Evolutionary conservation across 176 grass and related monocot genomes (phyloP).

Genomic region (Saccharum spontaneum): DNA sequence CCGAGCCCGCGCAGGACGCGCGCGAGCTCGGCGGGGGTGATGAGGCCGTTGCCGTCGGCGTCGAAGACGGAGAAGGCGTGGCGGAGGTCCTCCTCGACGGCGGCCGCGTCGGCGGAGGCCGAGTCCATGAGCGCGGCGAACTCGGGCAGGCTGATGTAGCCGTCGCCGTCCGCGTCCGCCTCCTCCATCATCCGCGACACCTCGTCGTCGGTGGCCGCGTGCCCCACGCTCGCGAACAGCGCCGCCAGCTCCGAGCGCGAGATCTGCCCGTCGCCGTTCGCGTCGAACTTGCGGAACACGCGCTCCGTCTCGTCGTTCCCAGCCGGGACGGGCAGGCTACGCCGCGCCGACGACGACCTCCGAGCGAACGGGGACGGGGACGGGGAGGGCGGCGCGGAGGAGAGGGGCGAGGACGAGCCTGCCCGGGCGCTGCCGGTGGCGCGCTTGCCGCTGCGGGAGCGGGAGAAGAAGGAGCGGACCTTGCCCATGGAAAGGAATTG

Average conservation of each 20-base stretch:
- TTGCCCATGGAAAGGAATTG: slow-evolving; percentile 58
- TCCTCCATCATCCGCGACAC: slow-evolving; percentile 77
- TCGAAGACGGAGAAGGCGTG: slow-evolving; percentile 82
- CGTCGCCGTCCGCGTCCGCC: slow-evolving; percentile 86
- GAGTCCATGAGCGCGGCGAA: slow-evolving; percentile 60
- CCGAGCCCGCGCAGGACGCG: slow-evolving; percentile 64
- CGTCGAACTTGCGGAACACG: slow-evolving; percentile 91
- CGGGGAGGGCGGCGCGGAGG: background rate
- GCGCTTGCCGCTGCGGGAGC: slow-evolving; percentile 44
- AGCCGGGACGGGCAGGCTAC: too few species aligned
- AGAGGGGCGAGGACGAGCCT: background rate
- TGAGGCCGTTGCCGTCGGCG: slow-evolving; percentile 65
- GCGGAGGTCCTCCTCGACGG: slow-evolving; percentile 77
- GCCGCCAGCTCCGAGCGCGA: slow-evolving; percentile 63
- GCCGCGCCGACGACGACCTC: background rate
- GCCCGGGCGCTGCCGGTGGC: background rate
- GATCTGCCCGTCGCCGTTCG: slow-evolving; percentile 81
- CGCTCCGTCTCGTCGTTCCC: slow-evolving; percentile 75
- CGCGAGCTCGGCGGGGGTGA: slow-evolving; percentile 75
- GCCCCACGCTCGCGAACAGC: slow-evolving; percentile 66
- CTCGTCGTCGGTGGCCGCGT: slow-evolving; percentile 60
- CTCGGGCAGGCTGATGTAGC: slow-evolving; percentile 77
- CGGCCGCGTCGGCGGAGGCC: background rate
- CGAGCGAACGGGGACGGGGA: background rate
- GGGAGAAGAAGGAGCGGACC: slow-evolving; percentile 76